Percentiles rank a stretch among this genome's conserved stretches.
phyloP scores from a whole-genome alignment of 345 rosid genomes.

The Eucalyptus erythrocorys region DNA sequence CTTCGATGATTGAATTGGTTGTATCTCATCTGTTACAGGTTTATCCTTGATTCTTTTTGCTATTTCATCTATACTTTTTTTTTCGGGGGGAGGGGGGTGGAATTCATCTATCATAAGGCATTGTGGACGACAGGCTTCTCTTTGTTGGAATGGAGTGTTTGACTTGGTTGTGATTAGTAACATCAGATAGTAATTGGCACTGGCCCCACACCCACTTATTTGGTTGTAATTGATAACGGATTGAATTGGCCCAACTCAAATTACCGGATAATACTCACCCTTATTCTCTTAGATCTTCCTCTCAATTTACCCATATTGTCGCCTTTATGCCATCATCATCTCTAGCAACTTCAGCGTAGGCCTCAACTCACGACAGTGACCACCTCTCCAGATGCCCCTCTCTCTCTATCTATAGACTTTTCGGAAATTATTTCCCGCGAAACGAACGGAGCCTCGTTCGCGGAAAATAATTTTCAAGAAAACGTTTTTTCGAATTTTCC shows the following conservation, averaged over 20 bases:
- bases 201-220: background rate
- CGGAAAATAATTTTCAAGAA: too few species aligned
- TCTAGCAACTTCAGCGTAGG: background rate
- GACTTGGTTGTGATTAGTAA: background rate
- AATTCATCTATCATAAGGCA: background rate
- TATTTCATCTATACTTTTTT: background rate
- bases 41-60: background rate
- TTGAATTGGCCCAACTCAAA: too few species aligned
- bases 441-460: too few species aligned
- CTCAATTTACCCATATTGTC: background rate
- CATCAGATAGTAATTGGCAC: fast-evolving
- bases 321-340: background rate
- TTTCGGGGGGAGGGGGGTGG: too few species aligned
- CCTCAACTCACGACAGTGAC: background rate
- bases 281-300: background rate
- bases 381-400: background rate
- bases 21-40: background rate
- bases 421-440: too few species aligned
- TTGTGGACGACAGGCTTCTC: fast-evolving
- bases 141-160: background rate
- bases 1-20: background rate
- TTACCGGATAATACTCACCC: fast-evolving
- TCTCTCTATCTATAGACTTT: too few species aligned
- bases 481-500: too few species aligned
- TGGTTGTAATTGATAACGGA: background rate